Evolutionary conservation across 106 monocot species (phyloP).

Genomic region (Vanilla planifolia): DNA sequence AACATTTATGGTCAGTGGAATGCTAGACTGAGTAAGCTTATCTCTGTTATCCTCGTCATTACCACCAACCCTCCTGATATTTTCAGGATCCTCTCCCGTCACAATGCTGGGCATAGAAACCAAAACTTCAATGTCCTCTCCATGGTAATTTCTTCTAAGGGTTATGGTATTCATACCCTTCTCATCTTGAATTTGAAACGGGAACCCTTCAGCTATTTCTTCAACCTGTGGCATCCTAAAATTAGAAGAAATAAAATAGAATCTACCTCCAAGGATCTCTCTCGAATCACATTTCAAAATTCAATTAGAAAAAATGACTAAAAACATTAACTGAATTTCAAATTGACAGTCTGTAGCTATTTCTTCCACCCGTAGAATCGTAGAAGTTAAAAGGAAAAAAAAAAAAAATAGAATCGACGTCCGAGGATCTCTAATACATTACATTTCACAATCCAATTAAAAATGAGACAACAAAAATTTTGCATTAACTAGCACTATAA

Average conservation of each 20-base stretch:
- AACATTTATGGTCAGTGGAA: slow-evolving; percentile 45
- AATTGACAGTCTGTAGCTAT: too few species aligned
- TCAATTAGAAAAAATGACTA: neutral
- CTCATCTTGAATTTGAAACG: slow-evolving; percentile 59
- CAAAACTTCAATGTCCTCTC: slow-evolving; percentile 46
- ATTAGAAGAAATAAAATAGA: neutral
- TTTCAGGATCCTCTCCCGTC: slow-evolving; percentile 57
- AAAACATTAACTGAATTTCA: neutral
- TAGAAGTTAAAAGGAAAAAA: too few species aligned
- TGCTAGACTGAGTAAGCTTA: slow-evolving; percentile 32
- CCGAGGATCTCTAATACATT: too few species aligned
- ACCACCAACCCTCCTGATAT: slow-evolving; percentile 4
- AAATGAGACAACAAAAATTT: too few species aligned
- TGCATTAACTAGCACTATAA: too few species aligned
- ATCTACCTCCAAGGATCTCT: too few species aligned
- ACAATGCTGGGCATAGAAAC: slow-evolving; percentile 73
- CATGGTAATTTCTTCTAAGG: slow-evolving; percentile 43
- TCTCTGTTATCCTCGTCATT: slow-evolving; percentile 19
- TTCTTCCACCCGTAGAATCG: too few species aligned
- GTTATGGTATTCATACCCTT: slow-evolving; percentile 38
- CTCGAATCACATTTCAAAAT: too few species aligned
- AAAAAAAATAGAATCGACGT: too few species aligned
- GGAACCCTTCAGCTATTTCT: slow-evolving; percentile 58
- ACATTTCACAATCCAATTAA: too few species aligned
- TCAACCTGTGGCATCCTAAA: slow-evolving; percentile 29